Evolutionary conservation across 1,284 basidiomycete genomes (phyloP), one percentile per base, ranked within the genome.

Genomic region (Ganoderma leucocontextum): DNA sequence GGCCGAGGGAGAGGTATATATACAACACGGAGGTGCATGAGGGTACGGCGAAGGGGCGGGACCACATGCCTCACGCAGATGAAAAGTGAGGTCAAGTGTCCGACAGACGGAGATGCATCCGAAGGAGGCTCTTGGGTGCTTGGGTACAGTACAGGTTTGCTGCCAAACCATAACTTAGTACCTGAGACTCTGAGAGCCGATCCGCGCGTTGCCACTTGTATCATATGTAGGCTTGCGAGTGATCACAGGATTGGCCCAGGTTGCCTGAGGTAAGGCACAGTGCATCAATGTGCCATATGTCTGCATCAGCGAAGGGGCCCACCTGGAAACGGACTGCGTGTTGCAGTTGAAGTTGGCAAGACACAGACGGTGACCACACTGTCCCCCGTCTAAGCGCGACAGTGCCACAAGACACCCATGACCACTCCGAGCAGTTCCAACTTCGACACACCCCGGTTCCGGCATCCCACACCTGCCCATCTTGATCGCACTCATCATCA

Each of bases 1-100:
- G 25, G 35, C 29, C 33, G 38, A 35, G 19, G 38, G 42, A 35
- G 44, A 44, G 68, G 69, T 74, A 69, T 75, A 77, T 75, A 75
- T 53, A 49, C 47, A 49, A 25, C 33, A 60, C 25, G 62, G 67
- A 70, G 63, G 68, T 65, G 65, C 63, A 44, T 59, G 52, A 65
- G 64, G n/a, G 66, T 25, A 22, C 47, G 55, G 67, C 38, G 35
- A 63, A 55, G 61, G 70, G 67, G 25, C 65, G 41, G 60, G 47
- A 49, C 58, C 60, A 61, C 65, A 59, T 61, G 63, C 10, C 10
- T 58, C 60, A 39, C 52, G 39, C 38, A 44, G 38, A 58, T 38
- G 33, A 38, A 58, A 38, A 22, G 57, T 39, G 36, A 38, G 57
- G 33, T 12, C 47, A 13, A 25, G 10, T 49, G 25, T 49, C 47